Conservation (phyloP, 176 grass and related monocot species). For the Eleusine indica region DNA sequence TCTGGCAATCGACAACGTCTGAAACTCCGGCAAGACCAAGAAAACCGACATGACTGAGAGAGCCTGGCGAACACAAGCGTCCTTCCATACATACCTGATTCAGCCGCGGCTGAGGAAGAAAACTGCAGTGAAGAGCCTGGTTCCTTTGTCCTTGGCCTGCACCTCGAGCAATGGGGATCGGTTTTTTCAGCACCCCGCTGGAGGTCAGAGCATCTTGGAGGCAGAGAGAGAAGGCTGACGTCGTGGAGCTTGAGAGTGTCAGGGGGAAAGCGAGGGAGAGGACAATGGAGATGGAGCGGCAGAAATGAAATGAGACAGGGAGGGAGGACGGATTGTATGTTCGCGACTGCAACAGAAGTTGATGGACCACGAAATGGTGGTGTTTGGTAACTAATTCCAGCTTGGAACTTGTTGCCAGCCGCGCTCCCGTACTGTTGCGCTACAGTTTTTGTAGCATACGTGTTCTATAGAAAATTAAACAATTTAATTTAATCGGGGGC, state of each 20-base stretch:
- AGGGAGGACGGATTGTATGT: background rate
- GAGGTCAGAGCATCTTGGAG: too few species aligned
- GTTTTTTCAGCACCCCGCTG: background rate
- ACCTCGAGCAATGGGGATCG: background rate
- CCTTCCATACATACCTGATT: constrained; percentile 31
- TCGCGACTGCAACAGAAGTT: background rate
- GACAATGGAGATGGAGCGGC: constrained; percentile 3
- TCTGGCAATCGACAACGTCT: background rate
- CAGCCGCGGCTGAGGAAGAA: background rate
- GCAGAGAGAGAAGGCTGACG: too few species aligned
- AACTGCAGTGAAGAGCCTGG: background rate
- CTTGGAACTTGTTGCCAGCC: background rate
- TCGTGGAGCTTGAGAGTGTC: background rate
- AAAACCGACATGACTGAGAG: background rate
- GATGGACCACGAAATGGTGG: background rate
- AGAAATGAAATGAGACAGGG: constrained; percentile 19
- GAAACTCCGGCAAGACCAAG: background rate
- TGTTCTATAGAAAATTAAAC: background rate
- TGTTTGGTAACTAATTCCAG: background rate
- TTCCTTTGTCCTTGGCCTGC: background rate
- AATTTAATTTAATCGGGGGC: background rate
- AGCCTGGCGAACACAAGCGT: background rate
- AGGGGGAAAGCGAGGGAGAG: background rate
- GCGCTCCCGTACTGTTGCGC: background rate
- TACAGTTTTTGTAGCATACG: too few species aligned